phyloP scores from a whole-genome alignment of 345 rosid species.

The Eucalyptus tenuipes region DNA sequence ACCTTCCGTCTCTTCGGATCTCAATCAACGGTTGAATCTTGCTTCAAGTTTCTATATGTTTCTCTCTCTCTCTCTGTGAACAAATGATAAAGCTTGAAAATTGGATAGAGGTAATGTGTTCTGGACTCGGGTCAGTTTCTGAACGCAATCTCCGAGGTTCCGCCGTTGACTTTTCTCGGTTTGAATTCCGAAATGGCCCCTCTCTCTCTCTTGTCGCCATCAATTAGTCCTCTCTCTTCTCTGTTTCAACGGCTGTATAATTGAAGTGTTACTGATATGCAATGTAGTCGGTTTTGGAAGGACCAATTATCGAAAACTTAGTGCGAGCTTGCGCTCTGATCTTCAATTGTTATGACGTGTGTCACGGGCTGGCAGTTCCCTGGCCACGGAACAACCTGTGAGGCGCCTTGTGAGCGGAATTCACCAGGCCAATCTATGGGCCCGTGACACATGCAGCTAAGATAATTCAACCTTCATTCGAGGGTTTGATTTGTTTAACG shows the following conservation, averaged over 20 bases:
- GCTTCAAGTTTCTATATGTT: not conserved
- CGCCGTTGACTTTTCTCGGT: not conserved
- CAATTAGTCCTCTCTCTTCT: not conserved
- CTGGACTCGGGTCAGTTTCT: not conserved
- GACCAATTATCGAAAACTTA: not conserved
- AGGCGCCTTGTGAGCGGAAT: too few species aligned
- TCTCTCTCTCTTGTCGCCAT: not conserved
- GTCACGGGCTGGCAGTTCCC: too few species aligned
- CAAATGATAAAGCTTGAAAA: not conserved
- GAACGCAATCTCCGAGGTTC: not conserved
- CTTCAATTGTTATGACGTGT: not conserved
- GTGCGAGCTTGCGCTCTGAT: not conserved
- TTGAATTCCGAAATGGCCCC: not conserved
- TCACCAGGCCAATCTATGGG: too few species aligned
- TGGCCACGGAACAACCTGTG: too few species aligned
- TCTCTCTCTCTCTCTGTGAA: not conserved
- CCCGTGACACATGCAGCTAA: not conserved
- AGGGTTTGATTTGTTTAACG: not conserved
- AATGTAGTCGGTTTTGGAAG: not conserved
- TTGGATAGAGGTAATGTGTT: not conserved
- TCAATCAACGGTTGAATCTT: not conserved
- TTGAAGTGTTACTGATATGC: not conserved
- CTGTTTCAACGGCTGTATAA: not conserved
- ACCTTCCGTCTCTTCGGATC: not conserved
- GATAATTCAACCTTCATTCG: not conserved